Evolutionary conservation across 192 early-diverging fungal genomes (phyloP), one percentile per base, ranked within the genome.

Genomic region (Entomortierella parvispora): DNA sequence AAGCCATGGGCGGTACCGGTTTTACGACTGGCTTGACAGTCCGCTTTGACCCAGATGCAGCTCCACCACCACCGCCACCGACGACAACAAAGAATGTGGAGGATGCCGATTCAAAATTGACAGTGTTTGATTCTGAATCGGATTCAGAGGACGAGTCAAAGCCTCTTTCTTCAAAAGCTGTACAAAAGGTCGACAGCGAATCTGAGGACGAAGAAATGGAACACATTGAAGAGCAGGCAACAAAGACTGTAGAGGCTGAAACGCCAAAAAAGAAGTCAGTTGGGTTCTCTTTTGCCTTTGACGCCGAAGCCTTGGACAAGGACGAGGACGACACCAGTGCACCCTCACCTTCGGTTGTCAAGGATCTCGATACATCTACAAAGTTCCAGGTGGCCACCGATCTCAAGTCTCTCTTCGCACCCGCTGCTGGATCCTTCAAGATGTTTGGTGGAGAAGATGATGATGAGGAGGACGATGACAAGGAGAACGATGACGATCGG

Each of bases 21-120:
- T 77, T 56, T 32, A 77, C 65, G 14, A 52, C 74, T 4, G 74
- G 74, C 6, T 49, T 69, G 32, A 69, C 64, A 17, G 74, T 79
- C 42, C 72, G 85, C n/a, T 86, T 80, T 56, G 85, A 86, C 69
- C 85, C 85, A 4, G 85, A 86, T 51, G 83, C 75, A 7, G 83
- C 72, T 0, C 74, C 74, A 17, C 61, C 74, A 22, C 64, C 72
- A 26, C 62, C 62, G n/a, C 45, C 65, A 31, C 64, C 65, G 26
- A 22, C 49, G 20, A 50, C 29, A 15, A 56, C 26, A n/a, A 31
- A 25, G 2, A 2, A 51, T 9, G 40, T 23, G n/a, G 40, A 14
- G 4, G 20, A 63, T 17, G 28, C 40, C 12, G 56, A 37, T 0
- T 33, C 47, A 4, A 45, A 60, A 29, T 33, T 25, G 26, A 58